Evolutionary conservation across 2,329 filamentous ascomycete species (phyloP), one percentile per base, ranked within the genome.

Genomic region (Trichophyton benhamiae): DNA sequence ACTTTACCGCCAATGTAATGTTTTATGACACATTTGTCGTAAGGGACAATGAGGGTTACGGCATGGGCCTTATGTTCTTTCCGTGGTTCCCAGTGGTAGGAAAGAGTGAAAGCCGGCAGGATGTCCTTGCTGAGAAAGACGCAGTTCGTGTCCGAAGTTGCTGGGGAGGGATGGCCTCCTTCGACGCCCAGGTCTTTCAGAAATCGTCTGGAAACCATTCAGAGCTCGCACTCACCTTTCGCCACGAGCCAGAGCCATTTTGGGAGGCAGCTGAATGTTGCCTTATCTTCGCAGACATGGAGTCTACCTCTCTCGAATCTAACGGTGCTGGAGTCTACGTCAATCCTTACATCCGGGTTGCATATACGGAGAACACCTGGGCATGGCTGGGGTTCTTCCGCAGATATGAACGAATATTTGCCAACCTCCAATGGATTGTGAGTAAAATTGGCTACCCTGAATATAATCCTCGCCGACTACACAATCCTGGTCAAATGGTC

Each of bases 211-310:
- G 7, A 22, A 25, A 57, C 52, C 33, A 46, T 13, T 22, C 33
- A 17, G 41, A 55, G 46, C 38, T 63, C 17, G 49, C 57, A 25
- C 13, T 57, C 57, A 42, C 38, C 20, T 60, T 63, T 53, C 60
- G 57, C 5, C 42, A 63, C 27, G 46, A 60, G 3, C 46, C 60
- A 4, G 62, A 63, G 36, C 36, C 44, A 4, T 63, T 61, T 38
- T 63, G 62, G 62, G 62, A 63, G 42, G 62, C 60, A 6, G 62
- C 62, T 30, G 62, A 63, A 27, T 63, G 62, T n/a, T 63, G 62
- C 38, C 57, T 63, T 2, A 59, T 61, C 25, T 63, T 63, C 44
- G 60, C 62, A 15, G 60, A 61, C 15, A 38, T 61, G 22, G 62
- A 63, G 22, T 27, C 59, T 8, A 42, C 8, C 6, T 55, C 44